A percentile compares a stretch with the other conserved stretches of the same genome.
These are phyloP conservation scores for Piper longum DNA, from an alignment of 164 flowering plant genomes.

Conservation along the genomic window DNA sequence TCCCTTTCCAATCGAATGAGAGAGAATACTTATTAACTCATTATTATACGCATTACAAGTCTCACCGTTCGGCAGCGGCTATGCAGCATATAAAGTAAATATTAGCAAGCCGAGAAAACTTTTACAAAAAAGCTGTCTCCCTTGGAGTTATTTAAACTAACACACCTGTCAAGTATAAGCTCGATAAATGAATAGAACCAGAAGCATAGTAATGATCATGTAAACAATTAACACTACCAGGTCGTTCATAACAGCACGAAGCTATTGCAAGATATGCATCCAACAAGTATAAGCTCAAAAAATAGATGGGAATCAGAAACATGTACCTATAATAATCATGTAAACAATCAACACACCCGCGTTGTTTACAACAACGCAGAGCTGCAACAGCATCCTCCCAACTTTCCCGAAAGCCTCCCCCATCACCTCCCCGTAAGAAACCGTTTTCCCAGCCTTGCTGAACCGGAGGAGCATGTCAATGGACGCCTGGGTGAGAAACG, in stretches of 20 bases:
- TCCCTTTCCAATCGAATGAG: no score
- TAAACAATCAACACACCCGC: constrained; percentile 80
- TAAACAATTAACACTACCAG: constrained; percentile 67
- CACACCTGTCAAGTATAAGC: no score
- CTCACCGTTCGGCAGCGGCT: no score
- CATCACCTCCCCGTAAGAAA: constrained; percentile 82
- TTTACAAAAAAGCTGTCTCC: not conserved
- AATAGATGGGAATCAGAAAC: not conserved
- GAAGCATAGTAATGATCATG: constrained; percentile 47
- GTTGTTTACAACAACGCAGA: constrained; percentile 64
- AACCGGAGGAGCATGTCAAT: constrained; percentile 61
- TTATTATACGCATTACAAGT: no score
- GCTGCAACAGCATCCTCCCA: constrained; percentile 63
- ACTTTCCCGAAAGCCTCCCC: constrained; percentile 73
- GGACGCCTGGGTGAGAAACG: constrained; percentile 56
- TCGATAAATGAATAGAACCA: not conserved
- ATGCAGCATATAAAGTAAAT: no score
- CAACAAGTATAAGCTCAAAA: not conserved
- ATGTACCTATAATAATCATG: constrained; percentile 82
- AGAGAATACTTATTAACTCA: no score
- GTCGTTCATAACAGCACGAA: constrained; percentile 31
- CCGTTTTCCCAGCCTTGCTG: constrained; percentile 54
- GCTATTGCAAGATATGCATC: no score
- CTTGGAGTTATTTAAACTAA: not conserved
- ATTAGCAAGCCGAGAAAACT: no score